These are phyloP conservation scores for Colletotrichum eleusines DNA, from an alignment of 2,329 filamentous ascomycete species.

Conservation along the genomic window DNA sequence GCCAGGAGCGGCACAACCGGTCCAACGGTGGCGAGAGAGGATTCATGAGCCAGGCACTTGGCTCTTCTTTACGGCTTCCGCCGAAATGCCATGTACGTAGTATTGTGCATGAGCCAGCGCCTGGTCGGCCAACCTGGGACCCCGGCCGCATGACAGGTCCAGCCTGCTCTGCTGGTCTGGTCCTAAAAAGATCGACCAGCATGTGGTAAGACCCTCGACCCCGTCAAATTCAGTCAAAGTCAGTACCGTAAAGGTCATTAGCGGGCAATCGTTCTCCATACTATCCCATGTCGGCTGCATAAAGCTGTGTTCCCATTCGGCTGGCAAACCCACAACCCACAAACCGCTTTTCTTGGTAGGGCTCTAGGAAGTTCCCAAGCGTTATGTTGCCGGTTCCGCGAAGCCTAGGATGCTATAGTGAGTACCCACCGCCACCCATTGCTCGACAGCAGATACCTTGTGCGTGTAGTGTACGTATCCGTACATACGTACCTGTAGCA, in stretches of 20 bases:
- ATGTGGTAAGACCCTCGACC: conserved; percentile 29
- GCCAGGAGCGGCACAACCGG: conserved; percentile 41
- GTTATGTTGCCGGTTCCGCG: conserved; percentile 38
- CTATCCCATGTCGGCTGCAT: conserved; percentile 38
- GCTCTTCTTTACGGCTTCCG: conserved; percentile 36
- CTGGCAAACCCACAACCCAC: conserved; percentile 20
- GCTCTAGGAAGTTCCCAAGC: conserved; percentile 37
- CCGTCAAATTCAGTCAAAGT: conserved; percentile 27
- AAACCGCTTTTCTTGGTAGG: conserved; percentile 37
- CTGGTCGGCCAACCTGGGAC: conserved; percentile 27
- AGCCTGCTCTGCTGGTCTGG: conserved; percentile 31
- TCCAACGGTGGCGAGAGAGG: conserved; percentile 39
- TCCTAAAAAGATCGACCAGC: conserved; percentile 31
- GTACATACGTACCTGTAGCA: conserved; percentile 12
- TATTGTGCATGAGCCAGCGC: conserved; percentile 11
- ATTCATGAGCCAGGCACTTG: conserved; percentile 41
- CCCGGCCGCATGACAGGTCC: conserved; percentile 31
- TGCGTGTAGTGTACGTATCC: neutral
- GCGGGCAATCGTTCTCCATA: conserved; percentile 40
- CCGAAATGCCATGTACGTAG: conserved; percentile 13
- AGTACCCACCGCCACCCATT: conserved; percentile 25
- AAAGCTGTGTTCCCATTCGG: conserved; percentile 33
- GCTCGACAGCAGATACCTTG: conserved; percentile 29
- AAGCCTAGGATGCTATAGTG: conserved; percentile 20
- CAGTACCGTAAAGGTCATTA: conserved; percentile 37